These are phyloP conservation scores for Yamagishiella unicocca DNA, from an alignment of 139 green algal species.

Conservation along the genomic window DNA sequence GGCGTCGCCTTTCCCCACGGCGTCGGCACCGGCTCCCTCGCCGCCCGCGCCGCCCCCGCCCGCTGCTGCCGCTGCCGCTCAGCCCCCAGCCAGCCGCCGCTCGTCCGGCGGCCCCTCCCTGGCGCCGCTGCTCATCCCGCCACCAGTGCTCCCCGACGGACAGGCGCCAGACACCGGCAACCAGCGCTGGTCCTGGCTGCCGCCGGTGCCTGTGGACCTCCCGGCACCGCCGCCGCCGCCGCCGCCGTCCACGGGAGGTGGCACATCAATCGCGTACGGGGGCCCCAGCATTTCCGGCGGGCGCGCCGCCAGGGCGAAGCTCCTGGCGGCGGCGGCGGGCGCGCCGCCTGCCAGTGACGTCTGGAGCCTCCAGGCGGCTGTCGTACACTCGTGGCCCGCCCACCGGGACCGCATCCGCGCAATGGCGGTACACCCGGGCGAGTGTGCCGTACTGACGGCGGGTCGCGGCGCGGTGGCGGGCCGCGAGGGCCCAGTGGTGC, in stretches of 20 bases:
- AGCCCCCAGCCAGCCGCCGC: background rate
- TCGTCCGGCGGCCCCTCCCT: background rate
- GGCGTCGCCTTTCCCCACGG: background rate
- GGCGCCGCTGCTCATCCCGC: constrained; percentile 27
- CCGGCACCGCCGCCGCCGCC: no score
- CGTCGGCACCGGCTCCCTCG: background rate
- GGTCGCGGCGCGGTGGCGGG: background rate
- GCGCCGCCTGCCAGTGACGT: constrained; percentile 1
- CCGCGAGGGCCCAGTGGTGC: constrained; percentile 1
- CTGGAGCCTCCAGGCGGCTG: constrained; percentile 14
- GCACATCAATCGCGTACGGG: background rate
- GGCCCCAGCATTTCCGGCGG: background rate
- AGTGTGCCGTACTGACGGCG: constrained; percentile 16
- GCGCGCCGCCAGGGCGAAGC: background rate
- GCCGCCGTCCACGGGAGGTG: background rate
- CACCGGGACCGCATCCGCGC: constrained; percentile 12
- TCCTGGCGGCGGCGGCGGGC: background rate
- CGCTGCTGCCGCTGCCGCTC: no score
- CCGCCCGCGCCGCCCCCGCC: no score
- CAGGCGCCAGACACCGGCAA: background rate
- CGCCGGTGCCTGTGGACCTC: background rate
- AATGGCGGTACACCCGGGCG: background rate
- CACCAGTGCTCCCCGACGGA: background rate
- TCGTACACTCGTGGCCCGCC: constrained; percentile 32
- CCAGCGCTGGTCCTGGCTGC: constrained; percentile 29